Evolutionary conservation across 331 rosid genomes (phyloP).

Genomic region (Acacia concinna): DNA sequence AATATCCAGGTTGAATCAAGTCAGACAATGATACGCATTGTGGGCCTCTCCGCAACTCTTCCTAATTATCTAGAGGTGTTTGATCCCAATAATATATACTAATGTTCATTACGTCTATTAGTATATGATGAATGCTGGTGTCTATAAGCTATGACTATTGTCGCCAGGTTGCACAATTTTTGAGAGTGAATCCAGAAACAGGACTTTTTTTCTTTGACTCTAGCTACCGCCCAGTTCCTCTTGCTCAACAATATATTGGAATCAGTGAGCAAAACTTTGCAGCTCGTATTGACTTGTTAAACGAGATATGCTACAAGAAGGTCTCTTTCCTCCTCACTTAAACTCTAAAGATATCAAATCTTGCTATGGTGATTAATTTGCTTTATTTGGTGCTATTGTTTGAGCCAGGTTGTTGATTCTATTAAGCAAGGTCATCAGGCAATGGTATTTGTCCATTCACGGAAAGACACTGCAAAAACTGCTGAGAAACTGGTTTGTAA

Average conservation of each 20-base stretch:
- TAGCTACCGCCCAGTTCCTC: slow-evolving; percentile 97
- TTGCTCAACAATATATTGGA: slow-evolving; percentile 96
- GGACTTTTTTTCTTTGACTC: slow-evolving; percentile 98
- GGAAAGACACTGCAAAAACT: slow-evolving; percentile 93
- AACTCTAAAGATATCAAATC: slow-evolving; percentile 22
- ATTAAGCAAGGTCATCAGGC: slow-evolving; percentile 90
- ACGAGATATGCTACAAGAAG: slow-evolving; percentile 89
- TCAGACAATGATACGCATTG: slow-evolving; percentile 96
- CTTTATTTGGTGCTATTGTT: slow-evolving; percentile 30
- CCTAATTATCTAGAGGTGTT: slow-evolving; percentile 93
- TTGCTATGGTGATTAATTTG: slow-evolving; percentile 27
- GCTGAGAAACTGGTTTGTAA: slow-evolving; percentile 78
- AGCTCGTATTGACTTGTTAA: slow-evolving; percentile 80
- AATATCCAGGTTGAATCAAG: slow-evolving; percentile 82
- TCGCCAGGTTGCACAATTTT: slow-evolving; percentile 89
- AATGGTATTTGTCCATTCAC: slow-evolving; percentile 97
- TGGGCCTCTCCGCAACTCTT: slow-evolving; percentile 98
- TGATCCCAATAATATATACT: slow-evolving; percentile 31
- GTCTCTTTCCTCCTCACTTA: slow-evolving; percentile 41
- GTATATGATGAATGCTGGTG: slow-evolving; percentile 30
- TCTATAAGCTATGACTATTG: slow-evolving; percentile 17
- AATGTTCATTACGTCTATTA: slow-evolving; percentile 27
- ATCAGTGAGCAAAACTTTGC: slow-evolving; percentile 87
- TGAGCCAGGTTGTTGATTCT: slow-evolving; percentile 74
- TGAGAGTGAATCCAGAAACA: slow-evolving; percentile 86